Conservation (phyloP, 1,284 basidiomycete genomes). For the Tylopilus sp. region DNA sequence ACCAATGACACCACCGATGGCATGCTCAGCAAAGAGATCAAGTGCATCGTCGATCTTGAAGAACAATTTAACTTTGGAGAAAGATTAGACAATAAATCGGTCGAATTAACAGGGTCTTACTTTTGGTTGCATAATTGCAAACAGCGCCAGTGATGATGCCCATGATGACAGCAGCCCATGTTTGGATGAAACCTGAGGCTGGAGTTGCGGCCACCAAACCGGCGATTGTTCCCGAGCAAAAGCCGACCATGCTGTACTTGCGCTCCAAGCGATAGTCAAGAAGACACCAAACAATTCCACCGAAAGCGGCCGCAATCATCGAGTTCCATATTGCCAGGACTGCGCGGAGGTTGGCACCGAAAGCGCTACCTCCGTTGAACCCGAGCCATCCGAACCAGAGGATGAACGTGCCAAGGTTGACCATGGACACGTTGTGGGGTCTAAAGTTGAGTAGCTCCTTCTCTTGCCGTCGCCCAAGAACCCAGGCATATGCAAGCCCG, state of each 20-base stretch:
- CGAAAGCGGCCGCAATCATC: conserved; percentile 75
- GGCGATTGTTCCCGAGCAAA: conserved; percentile 80
- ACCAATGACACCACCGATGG: conserved; percentile 85
- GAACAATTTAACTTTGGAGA: conserved; percentile 56
- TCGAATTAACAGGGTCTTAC: conserved; percentile 44
- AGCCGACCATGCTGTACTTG: conserved; percentile 85
- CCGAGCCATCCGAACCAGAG: conserved; percentile 89
- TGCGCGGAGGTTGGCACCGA: conserved; percentile 88
- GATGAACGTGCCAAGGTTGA: conserved; percentile 83
- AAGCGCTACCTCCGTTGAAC: conserved; percentile 76
- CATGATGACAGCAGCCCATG: conserved; percentile 72
- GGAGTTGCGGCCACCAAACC: conserved; percentile 92
- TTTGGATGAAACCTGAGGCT: conserved; percentile 63
- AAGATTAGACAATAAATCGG: conserved; percentile 5
- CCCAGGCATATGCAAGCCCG: conserved; percentile 87
- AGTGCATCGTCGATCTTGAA: conserved; percentile 77
- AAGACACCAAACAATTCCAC: conserved; percentile 85
- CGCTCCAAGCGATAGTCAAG: conserved; percentile 82
- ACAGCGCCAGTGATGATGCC: conserved; percentile 73
- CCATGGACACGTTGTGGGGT: conserved; percentile 89
- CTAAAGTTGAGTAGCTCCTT: conserved; percentile 85
- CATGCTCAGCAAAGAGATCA: conserved; percentile 90
- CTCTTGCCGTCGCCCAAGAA: conserved; percentile 70
- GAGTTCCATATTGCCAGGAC: conserved; percentile 87
- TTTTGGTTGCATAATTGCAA: conserved; percentile 85